Evolutionary conservation across 108 stramenopile genomes (phyloP).

Genomic region (Nitzschia sp.): DNA sequence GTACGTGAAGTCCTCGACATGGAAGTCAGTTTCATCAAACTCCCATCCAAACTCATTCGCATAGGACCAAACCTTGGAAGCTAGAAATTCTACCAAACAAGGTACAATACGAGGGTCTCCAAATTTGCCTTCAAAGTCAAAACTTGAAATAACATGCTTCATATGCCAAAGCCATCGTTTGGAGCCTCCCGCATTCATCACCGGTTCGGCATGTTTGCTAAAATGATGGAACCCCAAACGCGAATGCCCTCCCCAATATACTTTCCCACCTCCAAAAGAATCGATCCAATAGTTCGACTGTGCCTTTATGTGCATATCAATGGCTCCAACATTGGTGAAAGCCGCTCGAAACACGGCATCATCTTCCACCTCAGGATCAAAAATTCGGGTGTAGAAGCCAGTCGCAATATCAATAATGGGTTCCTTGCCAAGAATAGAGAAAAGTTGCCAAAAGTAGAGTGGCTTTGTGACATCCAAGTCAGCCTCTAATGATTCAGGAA

Average conservation of each 20-base stretch:
- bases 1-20: background rate
- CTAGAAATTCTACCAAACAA: constrained; percentile 29
- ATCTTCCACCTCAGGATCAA: background rate
- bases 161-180: constrained; percentile 39
- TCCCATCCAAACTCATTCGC: constrained; percentile 24
- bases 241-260: constrained; percentile 28
- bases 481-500: constrained; percentile 1
- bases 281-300: constrained; percentile 31
- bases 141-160: constrained; percentile 9
- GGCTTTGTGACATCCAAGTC: constrained; percentile 6
- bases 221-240: constrained; percentile 28
- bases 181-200: constrained; percentile 29
- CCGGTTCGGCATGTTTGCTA: constrained; percentile 2
- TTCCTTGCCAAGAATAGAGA: constrained; percentile 20
- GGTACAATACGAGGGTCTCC: constrained; percentile 27
- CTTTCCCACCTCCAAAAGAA: constrained; percentile 29
- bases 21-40: constrained; percentile 25
- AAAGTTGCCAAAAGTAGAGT: constrained; percentile 41
- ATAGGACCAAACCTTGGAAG: constrained; percentile 26
- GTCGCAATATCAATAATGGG: constrained; percentile 24
- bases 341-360: constrained; percentile 14
- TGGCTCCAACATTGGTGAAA: constrained; percentile 15
- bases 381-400: constrained; percentile 30
- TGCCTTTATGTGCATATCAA: constrained; percentile 24
- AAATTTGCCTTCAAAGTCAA: constrained; percentile 10